Evolutionary conservation across 73 alveolate genomes (phyloP), one percentile per base, ranked within the genome.

Genomic region (Uronychia setigera): DNA sequence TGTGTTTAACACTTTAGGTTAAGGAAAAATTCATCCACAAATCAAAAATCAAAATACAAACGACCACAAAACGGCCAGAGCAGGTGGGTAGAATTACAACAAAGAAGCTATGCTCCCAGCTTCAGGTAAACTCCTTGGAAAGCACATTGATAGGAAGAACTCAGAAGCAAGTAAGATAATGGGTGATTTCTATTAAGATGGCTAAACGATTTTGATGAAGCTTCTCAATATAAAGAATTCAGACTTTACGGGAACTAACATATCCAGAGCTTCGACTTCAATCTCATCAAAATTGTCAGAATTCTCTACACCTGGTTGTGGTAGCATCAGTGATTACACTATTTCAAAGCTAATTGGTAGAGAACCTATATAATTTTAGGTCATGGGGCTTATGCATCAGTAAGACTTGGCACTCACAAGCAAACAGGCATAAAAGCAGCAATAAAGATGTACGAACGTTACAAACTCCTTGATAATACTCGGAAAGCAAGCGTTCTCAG

Each of bases 311-410:
- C 81, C 80, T n/a, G 87, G 82, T 57, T 77, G 82, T 46, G 80
- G 86, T 34, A 80, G 58, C 78, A 91, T 95, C 33, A 95, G 91
- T 34, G 95, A 90, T 25, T 96, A 94, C 88, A 78, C 80, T 11
- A 85, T 96, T 76, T 92, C 97, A 32, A 76, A 86, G 75, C 87
- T 88, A 32, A 85, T 96, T 60, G 67, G 67, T 46, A 46, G 67
- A 46, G 67, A 19, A 19, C 5, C 5, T 11, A 11, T 19, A 5
- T 11, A 46, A 46, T 46, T 46, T 19, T 97, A 35, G 96, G 96
- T 33, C 79, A 91, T 74, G 96, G 96, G n/a, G 93, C 96, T 46
- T 91, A 85, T 80, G 96, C 94, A 26, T 67, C 74, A 60, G 94
- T 87, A 0, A 60, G 84, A 80, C 32, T 88, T 14, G 92, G 87